Conservation (phyloP, 176 grass and related monocot species). For the Aegilops bicornis region DNA sequence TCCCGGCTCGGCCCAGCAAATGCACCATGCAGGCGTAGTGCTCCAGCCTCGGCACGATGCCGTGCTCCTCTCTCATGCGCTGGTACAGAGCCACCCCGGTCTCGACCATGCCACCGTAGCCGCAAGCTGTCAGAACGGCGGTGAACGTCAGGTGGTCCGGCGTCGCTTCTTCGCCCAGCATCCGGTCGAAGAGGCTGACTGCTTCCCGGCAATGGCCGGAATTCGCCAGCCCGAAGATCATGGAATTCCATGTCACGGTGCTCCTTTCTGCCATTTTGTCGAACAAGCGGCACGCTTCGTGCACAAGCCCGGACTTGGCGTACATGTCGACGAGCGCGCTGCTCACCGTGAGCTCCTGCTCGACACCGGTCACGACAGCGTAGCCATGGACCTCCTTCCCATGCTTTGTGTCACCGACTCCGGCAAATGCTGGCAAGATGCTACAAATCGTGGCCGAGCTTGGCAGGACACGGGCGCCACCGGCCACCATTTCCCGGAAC, state of each 20-base stretch:
- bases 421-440: conserved; percentile 60
- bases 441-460: conserved; percentile 49
- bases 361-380: conserved; percentile 29
- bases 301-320: conserved; percentile 52
- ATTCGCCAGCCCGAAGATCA: conserved; percentile 72
- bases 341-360: conserved; percentile 42
- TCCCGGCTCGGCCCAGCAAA: conserved; percentile 54
- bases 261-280: conserved; percentile 46
- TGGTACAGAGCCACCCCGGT: conserved; percentile 39
- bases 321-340: conserved; percentile 72
- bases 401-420: conserved; percentile 45
- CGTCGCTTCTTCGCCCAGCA: conserved; percentile 5
- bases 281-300: conserved; percentile 41
- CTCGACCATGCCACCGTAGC: conserved; percentile 61
- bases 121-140: conserved; percentile 53
- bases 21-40: conserved; percentile 75
- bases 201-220: conserved; percentile 55
- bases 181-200: conserved; percentile 43
- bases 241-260: conserved; percentile 68
- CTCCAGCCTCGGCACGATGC: conserved; percentile 57
- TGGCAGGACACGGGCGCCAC: conserved; percentile 29
- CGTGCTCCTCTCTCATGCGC: conserved; percentile 41
- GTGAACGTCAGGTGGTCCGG: conserved; percentile 67
- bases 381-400: conserved; percentile 70
- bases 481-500: conserved; percentile 50